Base-by-base conservation (phyloP, 169 alveolate species). In the Eimeria praecox region DNA sequence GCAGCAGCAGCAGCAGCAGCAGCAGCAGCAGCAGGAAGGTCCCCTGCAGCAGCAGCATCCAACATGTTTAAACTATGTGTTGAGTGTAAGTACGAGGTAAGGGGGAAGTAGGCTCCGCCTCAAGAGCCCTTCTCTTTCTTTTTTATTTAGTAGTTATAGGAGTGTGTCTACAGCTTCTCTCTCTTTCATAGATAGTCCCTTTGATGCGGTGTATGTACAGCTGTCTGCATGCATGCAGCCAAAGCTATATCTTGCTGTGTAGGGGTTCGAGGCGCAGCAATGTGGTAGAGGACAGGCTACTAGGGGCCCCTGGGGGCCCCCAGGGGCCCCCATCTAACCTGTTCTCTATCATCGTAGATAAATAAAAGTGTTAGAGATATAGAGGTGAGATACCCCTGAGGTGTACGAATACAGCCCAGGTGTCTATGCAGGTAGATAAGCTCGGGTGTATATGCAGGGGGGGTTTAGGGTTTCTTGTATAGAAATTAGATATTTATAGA, bases 1-100 rank as follows among this genome's bases (percentile, higher is more conserved):
- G 80, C 80, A 69, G 80, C 80, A 10, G 6, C 44, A n/a, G 80
- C 80, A 10, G 80, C 80, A n/a, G 80, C 44, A 69, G 30, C 46
- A n/a, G 80, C 46, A 8, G 44, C 40, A 64, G 77, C 77, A 64
- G 77, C 77, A 30, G 77, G n/a, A 2, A 2, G 3, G 35, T 9
- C 77, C 40, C 35, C 77, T 18, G 77, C 77, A n/a, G n/a, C n/a
- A n/a, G n/a, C n/a, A n/a, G n/a, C n/a, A n/a, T n/a, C n/a, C n/a
- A n/a, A n/a, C n/a, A n/a, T n/a, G n/a, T n/a, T n/a, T n/a, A n/a
- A n/a, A n/a, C n/a, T n/a, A n/a, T n/a, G n/a, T n/a, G n/a, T n/a
- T n/a, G n/a, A n/a, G n/a, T n/a, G n/a, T n/a, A n/a, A n/a, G n/a
- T n/a, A n/a, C n/a, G n/a, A n/a, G n/a, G n/a, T n/a, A n/a, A n/a